Conservation (phyloP, 108 stramenopile species). For the Tribonema minus region DNA sequence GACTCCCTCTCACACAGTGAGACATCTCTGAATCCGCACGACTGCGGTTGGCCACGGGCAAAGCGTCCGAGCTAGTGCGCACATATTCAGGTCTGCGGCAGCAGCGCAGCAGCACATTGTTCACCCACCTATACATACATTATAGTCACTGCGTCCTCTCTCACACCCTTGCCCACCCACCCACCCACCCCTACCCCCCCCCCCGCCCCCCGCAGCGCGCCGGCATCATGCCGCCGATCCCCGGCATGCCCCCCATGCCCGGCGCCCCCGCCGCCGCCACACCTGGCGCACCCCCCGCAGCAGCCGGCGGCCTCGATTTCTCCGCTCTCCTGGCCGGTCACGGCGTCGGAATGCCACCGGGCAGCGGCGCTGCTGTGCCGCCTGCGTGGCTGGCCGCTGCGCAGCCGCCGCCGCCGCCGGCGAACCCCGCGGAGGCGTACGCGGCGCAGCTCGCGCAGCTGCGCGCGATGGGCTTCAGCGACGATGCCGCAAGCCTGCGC, state of each 20-base stretch:
- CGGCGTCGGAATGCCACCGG: neutral
- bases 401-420: neutral
- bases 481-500: slow-evolving; percentile 38
- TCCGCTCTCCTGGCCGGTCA: slow-evolving; percentile 33
- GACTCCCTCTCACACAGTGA: too few species aligned
- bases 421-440: slow-evolving; percentile 44
- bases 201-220: too few species aligned
- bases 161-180: neutral
- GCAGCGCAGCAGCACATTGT: too few species aligned
- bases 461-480: slow-evolving; percentile 56
- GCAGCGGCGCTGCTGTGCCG: neutral
- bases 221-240: too few species aligned
- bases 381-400: neutral
- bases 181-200: neutral
- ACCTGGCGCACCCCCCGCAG: slow-evolving; percentile 13
- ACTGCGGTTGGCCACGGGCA: too few species aligned
- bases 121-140: too few species aligned
- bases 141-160: neutral
- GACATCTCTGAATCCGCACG: too few species aligned
- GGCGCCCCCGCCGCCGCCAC: neutral
- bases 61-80: too few species aligned
- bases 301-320: slow-evolving; percentile 49
- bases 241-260: neutral
- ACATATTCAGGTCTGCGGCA: too few species aligned
- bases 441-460: slow-evolving; percentile 48